Evolutionary conservation across 805 yeast genomes (phyloP).

Genomic region (Starmerella khaoyaiensis): DNA sequence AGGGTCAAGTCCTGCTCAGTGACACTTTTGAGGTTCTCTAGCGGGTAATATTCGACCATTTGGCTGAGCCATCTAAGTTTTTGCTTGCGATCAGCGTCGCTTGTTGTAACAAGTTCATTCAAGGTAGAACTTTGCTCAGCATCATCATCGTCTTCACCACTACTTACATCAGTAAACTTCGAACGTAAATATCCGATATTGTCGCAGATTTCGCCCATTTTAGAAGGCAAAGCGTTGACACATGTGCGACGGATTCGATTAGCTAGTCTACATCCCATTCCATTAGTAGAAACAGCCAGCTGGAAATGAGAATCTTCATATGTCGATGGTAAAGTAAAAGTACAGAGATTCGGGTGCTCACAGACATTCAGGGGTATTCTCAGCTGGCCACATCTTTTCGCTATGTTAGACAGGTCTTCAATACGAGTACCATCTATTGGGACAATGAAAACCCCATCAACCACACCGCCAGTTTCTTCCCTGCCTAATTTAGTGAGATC

Average conservation of each 20-base stretch:
- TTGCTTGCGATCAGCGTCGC: constrained; percentile 22
- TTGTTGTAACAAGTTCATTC: constrained; percentile 46
- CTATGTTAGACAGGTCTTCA: constrained; percentile 29
- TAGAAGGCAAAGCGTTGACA: constrained; percentile 44
- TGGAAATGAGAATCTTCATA: constrained; percentile 56
- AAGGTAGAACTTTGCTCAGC: constrained; percentile 46
- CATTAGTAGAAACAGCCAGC: constrained; percentile 71
- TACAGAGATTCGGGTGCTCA: constrained; percentile 57
- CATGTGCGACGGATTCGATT: constrained; percentile 65
- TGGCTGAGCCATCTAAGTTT: constrained; percentile 79
- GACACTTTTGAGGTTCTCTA: constrained; percentile 46
- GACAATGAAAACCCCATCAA: constrained; percentile 62
- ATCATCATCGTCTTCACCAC: constrained; percentile 44
- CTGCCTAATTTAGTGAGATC: constrained; percentile 52
- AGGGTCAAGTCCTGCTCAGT: constrained; percentile 45
- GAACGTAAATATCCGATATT: constrained; percentile 57
- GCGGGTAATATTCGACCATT: constrained; percentile 80
- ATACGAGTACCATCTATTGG: constrained; percentile 9
- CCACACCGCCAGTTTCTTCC: constrained; percentile 43
- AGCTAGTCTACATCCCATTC: constrained; percentile 82
- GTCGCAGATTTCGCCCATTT: constrained; percentile 55
- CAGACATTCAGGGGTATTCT: constrained; percentile 76
- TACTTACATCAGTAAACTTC: constrained; percentile 33
- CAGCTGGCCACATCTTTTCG: constrained; percentile 38
- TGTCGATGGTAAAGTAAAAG: constrained; percentile 66